Evolutionary conservation across 176 grass and related monocot genomes (phyloP), one percentile per base, ranked within the genome.

Genomic region (Phoenix dactylifera): DNA sequence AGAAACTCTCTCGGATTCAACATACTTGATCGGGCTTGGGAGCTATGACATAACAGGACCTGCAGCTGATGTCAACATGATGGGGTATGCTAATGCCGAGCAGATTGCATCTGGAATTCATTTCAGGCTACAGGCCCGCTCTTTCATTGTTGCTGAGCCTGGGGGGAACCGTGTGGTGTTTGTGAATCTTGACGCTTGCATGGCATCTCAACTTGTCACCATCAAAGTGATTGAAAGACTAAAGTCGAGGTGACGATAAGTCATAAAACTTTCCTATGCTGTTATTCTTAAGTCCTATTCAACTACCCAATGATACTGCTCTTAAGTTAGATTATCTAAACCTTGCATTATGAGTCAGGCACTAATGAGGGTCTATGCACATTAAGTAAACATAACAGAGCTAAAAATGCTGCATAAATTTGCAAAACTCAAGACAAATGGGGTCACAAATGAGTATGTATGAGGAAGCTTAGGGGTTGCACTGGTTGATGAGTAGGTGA

Each of bases 181-280:
- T 92, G 93, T 98, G 19, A 98, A 98, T 80, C 87, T 98, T 25
- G 93, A 98, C 83, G 93, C 93, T 32, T 98, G 93, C 76, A 98
- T 98, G 93, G 84, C 84, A 65, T 85, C 93, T 62, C 93, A 98
- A 66, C 56, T 98, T 68, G 84, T 98, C 15, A 98, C 82, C 18
- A 83, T 98, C 74, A 92, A 92, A 67, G 84, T 98, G 51, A 65
- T 92, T 19, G 84, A 98, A 87, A 88, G 81, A 81, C 84, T 98
- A 28, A 88, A 98, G 71, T 77, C 79, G 66, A 92, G 93, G 93
- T 86, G 80, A 17, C 32, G 19, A 19, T 58, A 18, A 35, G 2
- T 44, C 35, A 44, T 2, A 44, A 44, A 44, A 12, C 10, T 10
- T 44, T 14, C 35, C 14, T 14, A 12, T 44, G 60, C 69, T 48